phyloP scores from a whole-genome alignment of 331 rosid genomes.

The Acacia concinna region DNA sequence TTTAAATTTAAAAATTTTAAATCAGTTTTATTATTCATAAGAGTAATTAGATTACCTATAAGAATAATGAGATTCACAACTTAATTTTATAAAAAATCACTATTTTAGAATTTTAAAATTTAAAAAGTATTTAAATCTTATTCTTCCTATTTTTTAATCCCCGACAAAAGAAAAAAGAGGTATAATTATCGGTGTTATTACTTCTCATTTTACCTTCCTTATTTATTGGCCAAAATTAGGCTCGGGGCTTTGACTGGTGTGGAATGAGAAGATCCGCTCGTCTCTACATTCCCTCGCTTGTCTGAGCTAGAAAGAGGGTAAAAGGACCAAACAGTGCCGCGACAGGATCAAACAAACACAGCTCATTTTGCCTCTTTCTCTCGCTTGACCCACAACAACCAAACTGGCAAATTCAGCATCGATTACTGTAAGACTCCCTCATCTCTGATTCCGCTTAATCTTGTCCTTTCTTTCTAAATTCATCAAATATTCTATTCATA shows the following conservation, averaged over 20 bases:
- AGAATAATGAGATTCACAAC: too few relatives aligned
- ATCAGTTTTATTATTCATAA: too few relatives aligned
- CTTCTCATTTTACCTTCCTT: not conserved
- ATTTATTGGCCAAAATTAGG: not conserved
- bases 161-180: not conserved
- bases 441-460: not conserved
- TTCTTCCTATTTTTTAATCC: not conserved
- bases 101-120: too few relatives aligned
- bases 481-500: not conserved
- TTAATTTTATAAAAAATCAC: too few relatives aligned
- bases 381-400: not conserved
- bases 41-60: too few relatives aligned
- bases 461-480: not conserved
- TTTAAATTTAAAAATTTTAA: too few relatives aligned
- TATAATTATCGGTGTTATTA: not conserved
- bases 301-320: slow-evolving; percentile 25
- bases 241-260: slow-evolving; percentile 42
- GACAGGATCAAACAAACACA: slow-evolving; percentile 29
- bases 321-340: slow-evolving; percentile 23
- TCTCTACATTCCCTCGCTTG: slow-evolving; percentile 13
- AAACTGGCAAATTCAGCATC: not conserved
- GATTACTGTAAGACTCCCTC: slow-evolving; percentile 14
- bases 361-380: slow-evolving; percentile 10
- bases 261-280: slow-evolving; percentile 37
- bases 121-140: too few relatives aligned